Evolutionary conservation across 148 eudicot genomes (phyloP).

Genomic region (Fagopyrum tataricum): DNA sequence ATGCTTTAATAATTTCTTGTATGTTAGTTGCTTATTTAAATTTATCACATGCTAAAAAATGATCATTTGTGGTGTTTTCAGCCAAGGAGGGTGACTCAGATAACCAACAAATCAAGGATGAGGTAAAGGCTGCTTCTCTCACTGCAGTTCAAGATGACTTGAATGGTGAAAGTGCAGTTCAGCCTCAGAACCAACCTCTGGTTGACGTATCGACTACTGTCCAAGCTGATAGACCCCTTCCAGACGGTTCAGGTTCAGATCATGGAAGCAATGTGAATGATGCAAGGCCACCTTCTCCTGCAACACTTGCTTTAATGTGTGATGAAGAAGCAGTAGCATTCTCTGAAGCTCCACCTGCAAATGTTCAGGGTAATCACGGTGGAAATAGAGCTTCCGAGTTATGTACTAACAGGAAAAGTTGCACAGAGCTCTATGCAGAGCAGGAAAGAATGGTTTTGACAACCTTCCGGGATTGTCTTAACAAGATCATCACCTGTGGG

Average conservation of each 20-base stretch:
- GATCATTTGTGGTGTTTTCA: slow-evolving; percentile 1
- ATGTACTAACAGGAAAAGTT: slow-evolving; percentile 6
- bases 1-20: neutral
- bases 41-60: neutral
- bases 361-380: slow-evolving; percentile 11
- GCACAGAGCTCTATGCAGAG: slow-evolving; percentile 34
- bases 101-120: slow-evolving; percentile 14
- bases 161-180: slow-evolving; percentile 15
- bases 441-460: slow-evolving; percentile 47
- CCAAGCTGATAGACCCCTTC: slow-evolving; percentile 15
- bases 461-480: slow-evolving; percentile 37
- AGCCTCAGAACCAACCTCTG: slow-evolving; percentile 10
- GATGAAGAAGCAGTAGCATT: slow-evolving; percentile 45
- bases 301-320: slow-evolving; percentile 62
- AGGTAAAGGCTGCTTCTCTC: slow-evolving; percentile 13
- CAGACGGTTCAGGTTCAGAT: slow-evolving; percentile 26
- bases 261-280: slow-evolving; percentile 24
- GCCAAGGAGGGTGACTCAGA: slow-evolving; percentile 9
- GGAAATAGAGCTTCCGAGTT: slow-evolving; percentile 14
- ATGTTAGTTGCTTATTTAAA: neutral
- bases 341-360: slow-evolving; percentile 25
- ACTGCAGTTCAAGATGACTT: slow-evolving; percentile 16
- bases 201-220: slow-evolving; percentile 19
- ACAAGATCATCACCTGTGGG: slow-evolving; percentile 38
- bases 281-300: slow-evolving; percentile 52